Base-by-base conservation (phyloP, 805 yeast species). In the Starmerella ratchasimensis region DNA sequence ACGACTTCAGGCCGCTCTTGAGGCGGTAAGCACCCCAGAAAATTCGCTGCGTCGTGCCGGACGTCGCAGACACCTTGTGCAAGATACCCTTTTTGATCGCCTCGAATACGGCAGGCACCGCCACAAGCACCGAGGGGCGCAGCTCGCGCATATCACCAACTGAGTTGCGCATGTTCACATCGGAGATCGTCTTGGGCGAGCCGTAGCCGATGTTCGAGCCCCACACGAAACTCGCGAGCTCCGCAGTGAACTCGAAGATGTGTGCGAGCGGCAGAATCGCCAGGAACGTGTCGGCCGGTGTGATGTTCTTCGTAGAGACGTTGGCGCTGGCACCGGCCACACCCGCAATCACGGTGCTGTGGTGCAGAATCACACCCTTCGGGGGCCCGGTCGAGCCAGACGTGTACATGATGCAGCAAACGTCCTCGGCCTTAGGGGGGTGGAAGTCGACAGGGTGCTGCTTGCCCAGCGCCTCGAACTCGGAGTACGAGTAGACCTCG, bases 61-160 rank as follows among this genome's bases (percentile, higher is more conserved):
- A 79, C 52, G 68, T 67, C 52, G 73, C 69, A 48, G 67, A 64
- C 48, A 90, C 71, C 63, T 86, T 84, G 38, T 71, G 71, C 41
- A 82, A 44, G 42, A 90, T 79, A 42, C 98, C 98, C 67, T 90
- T 90, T 60, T 86, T 79, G 44, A 90, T 82, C 27, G 79, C 69
- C 66, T 90, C 98, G 94, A 95, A 90, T 37, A 90, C 96, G 4
- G 97, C 94, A 14, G 96, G 96, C 40, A 90, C 98, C 60, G 95
- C 98, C 47, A 84, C 95, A 94, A 90, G 80, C 50, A 86, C 62
- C 4, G 95, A 80, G 42, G 98, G 98, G 58, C 74, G 69, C 62
- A 84, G 80, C 54, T 79, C 80, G 39, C 68, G 71, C 65, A 90
- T 71, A 59, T 90, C 98, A 53, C 95, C 88, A 40, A 71, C 63